Evolutionary conservation across 495 filamentous ascomycete genomes (phyloP).

Genomic region (Hypoxylon subgilvum): DNA sequence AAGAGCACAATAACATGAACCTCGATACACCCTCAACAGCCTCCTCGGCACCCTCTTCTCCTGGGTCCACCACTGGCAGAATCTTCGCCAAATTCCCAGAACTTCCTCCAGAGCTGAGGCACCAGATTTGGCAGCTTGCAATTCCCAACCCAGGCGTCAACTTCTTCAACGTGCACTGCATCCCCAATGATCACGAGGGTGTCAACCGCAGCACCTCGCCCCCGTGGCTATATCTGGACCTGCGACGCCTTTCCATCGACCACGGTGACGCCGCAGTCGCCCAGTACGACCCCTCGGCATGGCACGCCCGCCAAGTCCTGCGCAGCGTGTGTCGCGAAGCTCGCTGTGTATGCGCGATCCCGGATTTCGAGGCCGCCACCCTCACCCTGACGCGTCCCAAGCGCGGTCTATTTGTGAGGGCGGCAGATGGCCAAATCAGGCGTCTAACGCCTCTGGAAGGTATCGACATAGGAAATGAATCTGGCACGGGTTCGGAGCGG

Average conservation of each 20-base stretch:
- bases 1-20: background rate
- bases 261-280: conserved; percentile 28
- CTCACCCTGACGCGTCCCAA: conserved; percentile 36
- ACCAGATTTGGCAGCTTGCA: conserved; percentile 40
- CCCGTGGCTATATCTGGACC: conserved; percentile 35
- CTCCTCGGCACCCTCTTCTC: background rate
- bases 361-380: background rate
- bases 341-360: conserved; percentile 15
- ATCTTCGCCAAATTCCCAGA: conserved; percentile 25
- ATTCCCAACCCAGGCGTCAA: conserved; percentile 35
- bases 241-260: conserved; percentile 31
- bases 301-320: conserved; percentile 24
- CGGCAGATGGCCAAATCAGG: conserved; percentile 29
- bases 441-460: background rate
- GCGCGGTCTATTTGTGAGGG: conserved; percentile 33
- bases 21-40: background rate
- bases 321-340: conserved; percentile 35
- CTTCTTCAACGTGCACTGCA: conserved; percentile 43
- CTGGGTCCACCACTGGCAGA: background rate
- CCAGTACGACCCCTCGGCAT: conserved; percentile 38
- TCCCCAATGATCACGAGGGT: conserved; percentile 35
- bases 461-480: background rate
- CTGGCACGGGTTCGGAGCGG: conserved; percentile 1
- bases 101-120: conserved; percentile 46
- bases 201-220: conserved; percentile 37